phyloP scores from a whole-genome alignment of 768 basidiomycete genomes.

The Lentinula lateritia region DNA sequence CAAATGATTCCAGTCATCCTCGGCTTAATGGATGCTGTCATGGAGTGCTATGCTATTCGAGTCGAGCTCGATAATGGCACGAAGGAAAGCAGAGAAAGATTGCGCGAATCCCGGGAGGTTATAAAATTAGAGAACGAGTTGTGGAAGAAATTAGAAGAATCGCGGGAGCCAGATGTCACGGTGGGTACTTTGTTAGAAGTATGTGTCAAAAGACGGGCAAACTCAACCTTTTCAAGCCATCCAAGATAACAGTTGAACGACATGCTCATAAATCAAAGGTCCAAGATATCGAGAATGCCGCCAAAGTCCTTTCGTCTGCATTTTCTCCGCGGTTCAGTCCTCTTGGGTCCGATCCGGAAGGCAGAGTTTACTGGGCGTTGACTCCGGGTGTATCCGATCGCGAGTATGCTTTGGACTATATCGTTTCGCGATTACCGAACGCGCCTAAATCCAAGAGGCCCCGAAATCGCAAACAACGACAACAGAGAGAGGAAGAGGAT shows the following conservation, averaged over 20 bases:
- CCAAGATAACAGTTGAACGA: slow-evolving; percentile 35
- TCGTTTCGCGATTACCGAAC: slow-evolving; percentile 9
- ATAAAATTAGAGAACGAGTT: slow-evolving; percentile 51
- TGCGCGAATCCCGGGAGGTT: slow-evolving; percentile 47
- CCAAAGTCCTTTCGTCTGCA: slow-evolving; percentile 41
- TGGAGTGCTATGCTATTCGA: slow-evolving; percentile 42
- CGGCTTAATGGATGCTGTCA: slow-evolving; percentile 48
- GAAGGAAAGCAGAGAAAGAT: slow-evolving; percentile 49
- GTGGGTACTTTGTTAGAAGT: slow-evolving; percentile 7
- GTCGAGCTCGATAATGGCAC: slow-evolving; percentile 58
- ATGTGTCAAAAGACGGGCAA: neutral
- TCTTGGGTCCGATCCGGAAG: slow-evolving; percentile 66
- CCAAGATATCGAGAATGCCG: slow-evolving; percentile 46
- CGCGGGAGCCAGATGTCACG: slow-evolving; percentile 19
- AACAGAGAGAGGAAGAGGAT: slow-evolving; percentile 39
- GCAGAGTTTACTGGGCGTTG: slow-evolving; percentile 63
- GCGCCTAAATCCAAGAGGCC: slow-evolving; percentile 21
- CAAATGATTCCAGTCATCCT: slow-evolving; percentile 67
- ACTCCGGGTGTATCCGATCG: slow-evolving; percentile 56
- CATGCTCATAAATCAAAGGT: slow-evolving; percentile 45
- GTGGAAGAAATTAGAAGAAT: slow-evolving; percentile 35
- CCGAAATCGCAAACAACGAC: slow-evolving; percentile 35
- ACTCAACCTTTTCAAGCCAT: neutral
- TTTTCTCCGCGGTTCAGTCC: slow-evolving; percentile 50
- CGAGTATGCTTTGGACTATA: slow-evolving; percentile 40